phyloP scores from a whole-genome alignment of 148 eudicot species.

The Rhododendron ferrugineum region DNA sequence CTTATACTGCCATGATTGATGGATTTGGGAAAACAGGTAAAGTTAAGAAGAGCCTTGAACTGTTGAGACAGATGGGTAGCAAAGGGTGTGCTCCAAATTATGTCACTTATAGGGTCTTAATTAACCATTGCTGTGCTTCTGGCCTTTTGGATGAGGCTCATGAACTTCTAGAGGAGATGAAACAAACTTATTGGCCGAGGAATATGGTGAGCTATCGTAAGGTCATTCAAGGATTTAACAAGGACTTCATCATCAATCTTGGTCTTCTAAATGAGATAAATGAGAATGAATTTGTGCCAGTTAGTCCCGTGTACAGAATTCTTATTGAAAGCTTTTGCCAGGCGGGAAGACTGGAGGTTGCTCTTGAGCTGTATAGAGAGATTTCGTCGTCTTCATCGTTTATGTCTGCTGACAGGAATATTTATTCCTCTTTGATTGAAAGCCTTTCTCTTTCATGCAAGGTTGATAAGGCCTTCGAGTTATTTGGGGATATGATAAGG shows the following conservation, averaged over 20 bases:
- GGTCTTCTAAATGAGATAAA: conserved; percentile 60
- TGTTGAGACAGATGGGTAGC: conserved; percentile 54
- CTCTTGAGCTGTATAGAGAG: conserved; percentile 65
- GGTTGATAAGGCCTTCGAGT: conserved; percentile 67
- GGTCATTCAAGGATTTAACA: conserved; percentile 81
- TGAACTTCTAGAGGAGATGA: conserved; percentile 83
- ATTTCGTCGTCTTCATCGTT: conserved; percentile 35
- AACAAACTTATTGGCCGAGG: conserved; percentile 88
- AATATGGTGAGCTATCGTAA: conserved; percentile 61
- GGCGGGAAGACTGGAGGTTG: conserved; percentile 70
- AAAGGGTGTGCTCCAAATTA: conserved; percentile 88
- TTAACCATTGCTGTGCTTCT: conserved; percentile 63
- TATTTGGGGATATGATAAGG: conserved; percentile 51
- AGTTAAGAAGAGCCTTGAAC: conserved; percentile 64
- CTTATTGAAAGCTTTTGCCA: conserved; percentile 71
- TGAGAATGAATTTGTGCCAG: conserved; percentile 40
- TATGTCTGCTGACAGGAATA: conserved; percentile 24
- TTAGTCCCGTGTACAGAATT: conserved; percentile 59
- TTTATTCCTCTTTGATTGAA: conserved; percentile 61
- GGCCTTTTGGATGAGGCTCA: conserved; percentile 78
- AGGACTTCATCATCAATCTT: conserved; percentile 55
- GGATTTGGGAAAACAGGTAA: conserved; percentile 79
- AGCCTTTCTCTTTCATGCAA: conserved; percentile 59
- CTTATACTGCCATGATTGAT: conserved; percentile 91
- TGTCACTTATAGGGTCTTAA: conserved; percentile 71